Conservation (phyloP, 2,329 filamentous ascomycete genomes). For the Fusarium continuum region DNA sequence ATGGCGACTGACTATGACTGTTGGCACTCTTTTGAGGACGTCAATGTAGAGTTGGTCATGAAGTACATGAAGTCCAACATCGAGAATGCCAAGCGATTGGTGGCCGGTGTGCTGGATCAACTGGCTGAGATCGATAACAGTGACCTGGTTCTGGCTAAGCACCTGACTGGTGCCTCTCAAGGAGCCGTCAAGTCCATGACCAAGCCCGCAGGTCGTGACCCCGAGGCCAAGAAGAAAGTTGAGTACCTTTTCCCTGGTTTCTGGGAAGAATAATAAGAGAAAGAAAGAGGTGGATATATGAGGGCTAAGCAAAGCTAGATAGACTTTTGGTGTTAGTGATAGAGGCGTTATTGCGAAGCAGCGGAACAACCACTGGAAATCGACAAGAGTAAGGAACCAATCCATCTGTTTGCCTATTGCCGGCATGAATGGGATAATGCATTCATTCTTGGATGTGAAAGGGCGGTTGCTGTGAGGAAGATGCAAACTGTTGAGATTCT, state of each 20-base stretch:
- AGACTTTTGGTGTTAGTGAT: conserved; percentile 16
- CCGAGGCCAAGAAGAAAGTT: conserved; percentile 80
- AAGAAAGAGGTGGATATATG: neutral
- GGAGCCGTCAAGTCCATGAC: conserved; percentile 86
- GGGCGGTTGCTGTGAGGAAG: conserved; percentile 5
- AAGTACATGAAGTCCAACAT: conserved; percentile 94
- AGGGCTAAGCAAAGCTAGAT: neutral
- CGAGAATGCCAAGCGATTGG: conserved; percentile 84
- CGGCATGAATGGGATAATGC: neutral
- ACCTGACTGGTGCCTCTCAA: conserved; percentile 78
- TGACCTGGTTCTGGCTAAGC: conserved; percentile 81
- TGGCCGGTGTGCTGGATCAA: conserved; percentile 88
- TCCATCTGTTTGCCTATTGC: neutral
- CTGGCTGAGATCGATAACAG: conserved; percentile 79
- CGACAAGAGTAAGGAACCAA: neutral
- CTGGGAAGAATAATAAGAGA: conserved; percentile 55
- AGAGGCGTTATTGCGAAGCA: conserved; percentile 22
- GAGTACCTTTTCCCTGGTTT: conserved; percentile 90
- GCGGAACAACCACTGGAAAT: conserved; percentile 10
- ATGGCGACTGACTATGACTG: conserved; percentile 99
- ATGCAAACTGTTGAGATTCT: conserved; percentile 1
- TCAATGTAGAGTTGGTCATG: conserved; percentile 97
- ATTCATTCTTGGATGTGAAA: neutral
- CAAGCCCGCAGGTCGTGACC: conserved; percentile 75
- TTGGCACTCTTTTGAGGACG: conserved; percentile 86